Evolutionary conservation across 2,329 filamentous ascomycete species (phyloP), one percentile per base, ranked within the genome.

Genomic region (Alternaria postmessia): DNA sequence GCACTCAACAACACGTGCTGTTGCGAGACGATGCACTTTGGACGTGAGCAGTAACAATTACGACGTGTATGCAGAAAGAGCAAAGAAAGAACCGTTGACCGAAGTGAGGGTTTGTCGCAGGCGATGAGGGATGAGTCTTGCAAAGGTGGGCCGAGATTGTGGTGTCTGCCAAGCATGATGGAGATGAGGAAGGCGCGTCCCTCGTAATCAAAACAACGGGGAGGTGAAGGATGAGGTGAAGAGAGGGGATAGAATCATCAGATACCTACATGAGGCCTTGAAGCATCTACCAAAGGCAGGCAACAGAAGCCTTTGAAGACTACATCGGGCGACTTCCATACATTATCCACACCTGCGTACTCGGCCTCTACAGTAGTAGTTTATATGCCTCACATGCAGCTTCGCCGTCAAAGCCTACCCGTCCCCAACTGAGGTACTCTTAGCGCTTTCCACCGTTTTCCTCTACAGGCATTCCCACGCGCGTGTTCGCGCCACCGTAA

Each of bases 401-500:
- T 26, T 20, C 14, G 20, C 20, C 20, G 16, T 36, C 20, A 14
- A 24, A 38, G 46, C 9, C 46, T 18, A 34, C 30, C 30, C 18
- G 3, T 16, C 22, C 24, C 20, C 30, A 38, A 49, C 4, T 20
- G 36, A 26, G 26, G 49, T 43, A 16, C 43, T 30, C 16, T 46
- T 41, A 12, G 24, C 46, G 18, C 43, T 39, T 41, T 30, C 22
- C 28, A 28, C 11, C 42, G 30, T 9, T 26, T 16, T 24, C 26
- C 49, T 41, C 26, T 43, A 48, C 51, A 28, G 34, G 30, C 24
- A 20, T 16, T 32, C 32, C 18, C 36, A 32, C 22, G 41, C 38
- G 42, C 46, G 18, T 51, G 18, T 5, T 48, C n/a, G 52, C 57
- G 52, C 42, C 52, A 20, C 52, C 12, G 30, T 36, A 42, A 48